Base-by-base conservation (phyloP, 345 rosid species). In the Erysimum cheiranthoides region DNA sequence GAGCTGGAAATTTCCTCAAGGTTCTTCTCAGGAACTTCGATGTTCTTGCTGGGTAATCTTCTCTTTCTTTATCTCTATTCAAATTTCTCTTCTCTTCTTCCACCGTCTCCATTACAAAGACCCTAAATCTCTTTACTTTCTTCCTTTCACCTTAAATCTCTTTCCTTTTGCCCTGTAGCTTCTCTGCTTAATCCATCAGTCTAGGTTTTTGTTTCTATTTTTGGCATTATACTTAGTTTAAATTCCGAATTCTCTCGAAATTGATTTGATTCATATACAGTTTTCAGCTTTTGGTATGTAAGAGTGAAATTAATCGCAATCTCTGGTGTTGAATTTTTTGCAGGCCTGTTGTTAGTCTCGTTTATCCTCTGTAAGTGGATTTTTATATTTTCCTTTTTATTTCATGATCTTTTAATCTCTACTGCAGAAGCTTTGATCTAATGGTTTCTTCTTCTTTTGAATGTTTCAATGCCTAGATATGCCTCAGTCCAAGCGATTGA, bases 281-380 rank as follows among this genome's bases (percentile, higher is more conserved):
- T 21, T 1, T 66, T 46, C 5, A 36, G 59, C 56, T 75, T 54
- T 65, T 34, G 52, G 18, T 54, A 30, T 64, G 46, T 40, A 18
- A 1, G 56, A 4, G 30, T 50, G 54, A 10, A 46, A 75, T 36
- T 68, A 36, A 61, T 54, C 10, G 5, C 25, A 70, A 53, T 52
- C 25, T 61, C 59, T 70, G 13, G 16, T 56, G 18, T 10, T 65
- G 28, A 49, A 5, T 21, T 53, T 53, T 81, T 71, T 80, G 86
- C 91, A 91, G 98, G 87, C 98, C 98, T 71, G 82, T 93, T 72
- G 87, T 93, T 78, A 86, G 97, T 77, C 96, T 93, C 39, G 90
- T 80, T 63, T 93, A 93, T 80, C 98, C 98, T 69, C 87, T 93
- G 98, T 93, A 83, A 93, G 98, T 83, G 61, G 25, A 66, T 21